Conservation (phyloP, 345 rosid species). For the Eucalyptus decipiens region DNA sequence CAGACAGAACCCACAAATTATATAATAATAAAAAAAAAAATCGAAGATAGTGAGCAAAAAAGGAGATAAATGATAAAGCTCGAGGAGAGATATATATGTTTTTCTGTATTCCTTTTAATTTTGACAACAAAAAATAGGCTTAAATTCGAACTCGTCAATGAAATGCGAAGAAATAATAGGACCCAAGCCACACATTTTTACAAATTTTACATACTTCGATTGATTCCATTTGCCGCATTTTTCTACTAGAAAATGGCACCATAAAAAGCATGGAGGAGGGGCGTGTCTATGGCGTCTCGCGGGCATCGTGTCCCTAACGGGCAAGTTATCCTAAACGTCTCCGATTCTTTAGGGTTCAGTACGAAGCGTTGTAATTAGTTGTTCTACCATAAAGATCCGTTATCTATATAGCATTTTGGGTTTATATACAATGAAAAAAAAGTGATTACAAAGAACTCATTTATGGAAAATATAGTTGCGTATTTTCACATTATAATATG, state of each 20-base stretch:
- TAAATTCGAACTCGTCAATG: background rate
- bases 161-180: background rate
- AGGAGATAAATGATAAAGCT: background rate
- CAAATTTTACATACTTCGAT: background rate
- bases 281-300: background rate
- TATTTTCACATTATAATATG: background rate
- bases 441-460: background rate
- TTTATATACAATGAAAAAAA: background rate
- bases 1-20: background rate
- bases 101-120: background rate
- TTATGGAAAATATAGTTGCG: background rate
- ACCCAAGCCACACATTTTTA: background rate
- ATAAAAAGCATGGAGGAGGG: background rate
- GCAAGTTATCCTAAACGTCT: background rate
- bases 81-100: background rate
- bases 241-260: background rate
- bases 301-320: background rate
- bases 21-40: background rate
- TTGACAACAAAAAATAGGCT: background rate
- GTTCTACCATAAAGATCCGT: too few species aligned
- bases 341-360: background rate
- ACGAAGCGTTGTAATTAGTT: background rate
- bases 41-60: background rate
- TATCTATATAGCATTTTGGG: too few species aligned
- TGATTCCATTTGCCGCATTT: background rate